A percentile compares a stretch with the other conserved stretches of the same genome.
Conservation (phyloP, 805 yeast species). For the Isabelozyma heimii region DNA sequence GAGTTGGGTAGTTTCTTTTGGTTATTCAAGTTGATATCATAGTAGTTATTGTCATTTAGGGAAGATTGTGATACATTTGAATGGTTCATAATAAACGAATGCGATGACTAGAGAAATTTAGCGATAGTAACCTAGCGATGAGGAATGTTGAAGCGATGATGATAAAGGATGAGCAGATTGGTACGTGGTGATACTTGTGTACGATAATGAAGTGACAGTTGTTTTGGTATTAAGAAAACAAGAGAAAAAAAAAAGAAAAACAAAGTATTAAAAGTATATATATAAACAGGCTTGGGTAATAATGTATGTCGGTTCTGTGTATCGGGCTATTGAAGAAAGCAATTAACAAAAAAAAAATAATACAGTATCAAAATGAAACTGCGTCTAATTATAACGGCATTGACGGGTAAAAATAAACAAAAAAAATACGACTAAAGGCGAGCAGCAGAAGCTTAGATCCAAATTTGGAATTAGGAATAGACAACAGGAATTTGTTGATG, state of each 20-base stretch:
- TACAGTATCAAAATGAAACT: not conserved
- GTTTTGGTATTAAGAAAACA: not conserved
- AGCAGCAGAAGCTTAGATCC: not conserved
- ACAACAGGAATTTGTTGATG: too few relatives aligned
- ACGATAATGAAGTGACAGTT: too few relatives aligned
- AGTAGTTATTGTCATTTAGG: constrained; percentile 24
- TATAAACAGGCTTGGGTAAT: not conserved
- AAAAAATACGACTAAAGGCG: not conserved
- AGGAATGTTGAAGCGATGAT: not conserved
- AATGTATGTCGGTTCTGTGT: not conserved
- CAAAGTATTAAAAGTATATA: not conserved
- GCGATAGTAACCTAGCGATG: not conserved
- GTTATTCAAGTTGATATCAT: constrained; percentile 16
- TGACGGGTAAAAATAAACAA: not conserved
- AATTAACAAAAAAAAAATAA: too few relatives aligned
- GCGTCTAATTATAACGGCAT: not conserved
- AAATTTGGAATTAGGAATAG: too few relatives aligned
- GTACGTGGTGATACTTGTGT: too few relatives aligned
- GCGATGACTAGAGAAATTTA: not conserved
- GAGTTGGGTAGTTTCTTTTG: not conserved
- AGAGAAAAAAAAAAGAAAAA: not conserved
- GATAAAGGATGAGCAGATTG: not conserved
- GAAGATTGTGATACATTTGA: constrained; percentile 16
- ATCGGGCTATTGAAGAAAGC: not conserved
- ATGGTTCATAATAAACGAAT: constrained; percentile 13